Conservation (phyloP, 352 stramenopile genomes). For the Pythium diclinum region DNA sequence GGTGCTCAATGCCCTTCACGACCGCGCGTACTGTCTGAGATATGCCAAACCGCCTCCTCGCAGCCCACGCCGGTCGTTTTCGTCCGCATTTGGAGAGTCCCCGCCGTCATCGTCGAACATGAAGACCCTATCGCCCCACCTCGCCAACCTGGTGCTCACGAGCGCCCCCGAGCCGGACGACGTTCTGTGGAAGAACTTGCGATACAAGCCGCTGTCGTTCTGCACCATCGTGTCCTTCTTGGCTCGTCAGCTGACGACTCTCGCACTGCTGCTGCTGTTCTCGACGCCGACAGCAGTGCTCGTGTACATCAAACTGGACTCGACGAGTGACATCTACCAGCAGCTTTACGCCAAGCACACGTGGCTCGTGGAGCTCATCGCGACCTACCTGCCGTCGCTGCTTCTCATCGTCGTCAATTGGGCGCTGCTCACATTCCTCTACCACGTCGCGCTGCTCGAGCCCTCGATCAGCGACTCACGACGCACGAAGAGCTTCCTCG, state of each 20-base stretch:
- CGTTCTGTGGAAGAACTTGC: slow-evolving; percentile 73
- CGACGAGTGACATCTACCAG: slow-evolving; percentile 56
- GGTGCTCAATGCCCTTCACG: slow-evolving; percentile 37
- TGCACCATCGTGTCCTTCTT: slow-evolving; percentile 36
- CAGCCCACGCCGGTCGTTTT: slow-evolving; percentile 14
- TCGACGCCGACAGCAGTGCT: slow-evolving; percentile 76
- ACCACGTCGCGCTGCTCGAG: slow-evolving; percentile 64
- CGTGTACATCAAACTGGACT: slow-evolving; percentile 80
- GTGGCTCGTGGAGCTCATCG: slow-evolving; percentile 55
- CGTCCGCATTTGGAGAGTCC: background rate
- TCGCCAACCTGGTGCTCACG: slow-evolving; percentile 49
- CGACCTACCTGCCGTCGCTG: slow-evolving; percentile 69
- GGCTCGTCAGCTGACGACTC: slow-evolving; percentile 45
- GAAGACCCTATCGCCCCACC: slow-evolving; percentile 35
- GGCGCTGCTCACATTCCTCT: slow-evolving; percentile 67
- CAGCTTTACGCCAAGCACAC: slow-evolving; percentile 43
- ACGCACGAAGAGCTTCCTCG: slow-evolving; percentile 63
- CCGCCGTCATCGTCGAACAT: background rate
- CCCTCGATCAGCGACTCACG: slow-evolving; percentile 62
- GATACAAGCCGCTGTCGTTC: slow-evolving; percentile 53
- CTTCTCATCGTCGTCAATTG: slow-evolving; percentile 77
- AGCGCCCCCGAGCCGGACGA: slow-evolving; percentile 76
- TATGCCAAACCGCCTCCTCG: slow-evolving; percentile 18
- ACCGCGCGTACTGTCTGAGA: slow-evolving; percentile 23
- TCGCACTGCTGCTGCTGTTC: slow-evolving; percentile 62